Evolutionary conservation across 495 filamentous ascomycete genomes (phyloP), one percentile per base, ranked within the genome.

Genomic region (Rostrohypoxylon terebratum): DNA sequence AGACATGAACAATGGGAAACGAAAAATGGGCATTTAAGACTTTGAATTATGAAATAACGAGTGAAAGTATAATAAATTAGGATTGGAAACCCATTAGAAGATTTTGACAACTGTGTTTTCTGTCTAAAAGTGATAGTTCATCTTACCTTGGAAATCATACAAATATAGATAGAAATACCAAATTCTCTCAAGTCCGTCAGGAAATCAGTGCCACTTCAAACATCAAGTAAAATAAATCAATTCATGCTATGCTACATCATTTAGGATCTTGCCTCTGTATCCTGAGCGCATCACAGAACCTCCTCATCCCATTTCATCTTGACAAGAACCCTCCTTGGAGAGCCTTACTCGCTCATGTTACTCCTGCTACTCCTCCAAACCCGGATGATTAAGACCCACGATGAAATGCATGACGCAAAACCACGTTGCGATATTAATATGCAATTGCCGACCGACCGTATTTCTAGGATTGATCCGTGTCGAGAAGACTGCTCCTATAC

Each of bases 401-500:
- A 54, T n/a, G 28, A 55, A 55, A 8, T 36, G 28, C 31, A 36
- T 9, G 51, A 28, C n/a, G 31, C 36, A 55, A 8, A 55, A 14
- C 31, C 11, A 3, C 4, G 23, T 13, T 11, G 31, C 13, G 21
- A 5, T 31, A 4, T 14, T 36, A 11, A 40, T 21, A 14, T 42
- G 9, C 28, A 48, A 4, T 6, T 13, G 8, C 14, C 20, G 33
- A 20, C 58, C 34, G 2, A 20, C 58, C 34, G 2, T 20, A 11
- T 23, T 23, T 28, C 33, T 53, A 68, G 36, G 20, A 33, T n/a
- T 31, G 14, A n/a, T 28, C n/a, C n/a, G 44, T n/a, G n/a, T 72
- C 53, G 0, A 84, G 62, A 44, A 76, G 59, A 64, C 71, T 76
- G 74, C 89, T 89, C 75, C 90, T 84, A 81, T 94, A 97, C 74